Percentiles rank a stretch among this genome's conserved stretches.
phyloP scores from a whole-genome alignment of 2,329 filamentous ascomycete species.

The Stagonosporopsis chrysanthemi region DNA sequence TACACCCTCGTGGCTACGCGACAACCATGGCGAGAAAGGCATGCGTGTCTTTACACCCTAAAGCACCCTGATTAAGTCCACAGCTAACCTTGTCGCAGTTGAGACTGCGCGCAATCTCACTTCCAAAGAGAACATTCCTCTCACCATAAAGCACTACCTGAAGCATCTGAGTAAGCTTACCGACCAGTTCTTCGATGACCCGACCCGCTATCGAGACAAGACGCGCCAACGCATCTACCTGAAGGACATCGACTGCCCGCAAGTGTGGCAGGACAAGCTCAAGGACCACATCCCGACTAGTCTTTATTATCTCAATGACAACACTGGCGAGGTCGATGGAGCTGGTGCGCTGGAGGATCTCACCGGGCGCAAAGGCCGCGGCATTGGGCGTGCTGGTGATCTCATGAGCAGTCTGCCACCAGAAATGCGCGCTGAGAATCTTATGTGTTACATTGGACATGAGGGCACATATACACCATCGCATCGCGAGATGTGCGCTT shows the following conservation, averaged over 20 bases:
- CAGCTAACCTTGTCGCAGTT: conserved; percentile 59
- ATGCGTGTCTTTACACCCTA: conserved; percentile 37
- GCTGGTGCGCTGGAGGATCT: conserved; percentile 62
- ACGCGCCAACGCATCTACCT: conserved; percentile 87
- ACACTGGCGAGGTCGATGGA: conserved; percentile 66
- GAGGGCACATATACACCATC: conserved; percentile 96
- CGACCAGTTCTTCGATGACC: conserved; percentile 75
- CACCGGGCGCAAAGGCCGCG: conserved; percentile 59
- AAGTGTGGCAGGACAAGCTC: conserved; percentile 83
- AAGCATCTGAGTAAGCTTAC: conserved; percentile 84
- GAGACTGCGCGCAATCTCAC: conserved; percentile 86
- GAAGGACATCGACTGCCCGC: conserved; percentile 95
- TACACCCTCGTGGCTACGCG: conserved; percentile 78
- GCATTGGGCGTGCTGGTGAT: conserved; percentile 79
- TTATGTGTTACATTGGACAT: conserved; percentile 98
- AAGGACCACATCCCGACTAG: conserved; percentile 78
- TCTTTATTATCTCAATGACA: conserved; percentile 91
- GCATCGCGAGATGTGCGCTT: conserved; percentile 97
- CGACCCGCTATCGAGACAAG: conserved; percentile 78
- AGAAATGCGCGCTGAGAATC: conserved; percentile 90
- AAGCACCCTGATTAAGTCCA: conserved; percentile 26
- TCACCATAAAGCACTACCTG: conserved; percentile 90
- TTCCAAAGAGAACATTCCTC: conserved; percentile 74
- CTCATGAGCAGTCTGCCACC: conserved; percentile 90
- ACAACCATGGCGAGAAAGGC: conserved; percentile 82